phyloP scores from a whole-genome alignment of 305 asterid genomes.

The Solanum hybrid region DNA sequence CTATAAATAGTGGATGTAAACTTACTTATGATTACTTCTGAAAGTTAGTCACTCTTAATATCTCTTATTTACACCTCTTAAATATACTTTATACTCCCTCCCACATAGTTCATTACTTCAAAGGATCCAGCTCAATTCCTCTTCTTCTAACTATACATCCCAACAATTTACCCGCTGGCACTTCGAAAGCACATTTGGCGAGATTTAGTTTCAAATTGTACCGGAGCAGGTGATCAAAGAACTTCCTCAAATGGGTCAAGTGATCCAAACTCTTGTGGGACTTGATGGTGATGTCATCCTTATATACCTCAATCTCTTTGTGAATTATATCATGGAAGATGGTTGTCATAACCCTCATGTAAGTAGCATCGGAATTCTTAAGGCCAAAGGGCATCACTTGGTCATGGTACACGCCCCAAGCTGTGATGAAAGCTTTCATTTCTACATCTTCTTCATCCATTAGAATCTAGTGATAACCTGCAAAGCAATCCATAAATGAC shows the following conservation, averaged over 20 bases:
- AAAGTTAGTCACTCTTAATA: too few relatives aligned
- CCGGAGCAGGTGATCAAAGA: not conserved
- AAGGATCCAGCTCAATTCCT: not conserved
- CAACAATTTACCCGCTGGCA: not conserved
- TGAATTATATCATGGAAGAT: not conserved
- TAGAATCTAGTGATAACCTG: not conserved
- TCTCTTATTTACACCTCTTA: too few relatives aligned
- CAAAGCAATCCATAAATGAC: not conserved
- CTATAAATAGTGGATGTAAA: too few relatives aligned
- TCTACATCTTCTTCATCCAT: not conserved
- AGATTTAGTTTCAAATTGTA: not conserved
- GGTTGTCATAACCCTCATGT: not conserved
- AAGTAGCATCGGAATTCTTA: not conserved
- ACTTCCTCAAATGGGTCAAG: not conserved
- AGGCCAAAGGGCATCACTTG: not conserved
- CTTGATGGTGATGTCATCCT: not conserved
- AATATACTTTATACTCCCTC: too few relatives aligned
- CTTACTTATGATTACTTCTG: too few relatives aligned
- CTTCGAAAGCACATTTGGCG: not conserved
- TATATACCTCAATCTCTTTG: not conserved
- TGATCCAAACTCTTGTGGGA: not conserved
- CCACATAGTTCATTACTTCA: too few relatives aligned
- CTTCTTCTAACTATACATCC: not conserved
- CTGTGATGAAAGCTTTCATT: not conserved
- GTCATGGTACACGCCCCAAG: not conserved